Base-by-base conservation (phyloP, 2,329 filamentous ascomycete genomes). In the Cladosporium sp. region DNA sequence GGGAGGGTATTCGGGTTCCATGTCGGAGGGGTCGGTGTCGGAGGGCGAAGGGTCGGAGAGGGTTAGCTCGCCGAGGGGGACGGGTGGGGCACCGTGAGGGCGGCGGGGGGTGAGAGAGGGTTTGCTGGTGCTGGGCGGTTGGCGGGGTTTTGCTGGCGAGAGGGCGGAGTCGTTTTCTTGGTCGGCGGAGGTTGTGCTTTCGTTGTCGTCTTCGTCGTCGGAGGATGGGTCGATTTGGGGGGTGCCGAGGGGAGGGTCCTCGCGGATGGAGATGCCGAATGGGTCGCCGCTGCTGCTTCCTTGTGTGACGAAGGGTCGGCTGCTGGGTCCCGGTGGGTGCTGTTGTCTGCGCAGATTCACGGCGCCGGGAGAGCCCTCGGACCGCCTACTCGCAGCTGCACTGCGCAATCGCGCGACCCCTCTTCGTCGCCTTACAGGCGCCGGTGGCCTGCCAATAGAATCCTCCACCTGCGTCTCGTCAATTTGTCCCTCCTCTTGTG, bases 101-200 rank as follows among this genome's bases (percentile, higher is more conserved):
- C 61, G 54, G 11, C 63, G 61, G 9, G 62, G 61, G 7, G 65
- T 65, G 11, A 52, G 46, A 35, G 57, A 68, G n/a, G 68, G 66
- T n/a, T 70, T 64, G 11, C 64, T 56, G 10, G 65, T 52, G 49
- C 63, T 68, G 9, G 37, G 19, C 10, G 7, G 22, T 11, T 16
- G 44, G 14, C 52, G 50, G 31, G 9, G 28, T 31, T 50, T 50
- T n/a, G 70, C 61, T 2, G 70, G 70, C 3, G 73, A 74, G 16
- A 71, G 61, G 1, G 68, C 69, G 8, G 71, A 69, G 54, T 77
- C 70, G 54, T 79, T 79, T 62, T 79, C 77, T 65, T 78, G 77
- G 51, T 69, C 71, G 45, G 66, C 67, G 42, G 66, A 68, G 7
- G 61, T 57, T 32, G 66, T 64, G 41, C 62, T 66, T 19, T 69